Conservation (phyloP, 176 grass and related monocot genomes). For the Ensete glaucum region DNA sequence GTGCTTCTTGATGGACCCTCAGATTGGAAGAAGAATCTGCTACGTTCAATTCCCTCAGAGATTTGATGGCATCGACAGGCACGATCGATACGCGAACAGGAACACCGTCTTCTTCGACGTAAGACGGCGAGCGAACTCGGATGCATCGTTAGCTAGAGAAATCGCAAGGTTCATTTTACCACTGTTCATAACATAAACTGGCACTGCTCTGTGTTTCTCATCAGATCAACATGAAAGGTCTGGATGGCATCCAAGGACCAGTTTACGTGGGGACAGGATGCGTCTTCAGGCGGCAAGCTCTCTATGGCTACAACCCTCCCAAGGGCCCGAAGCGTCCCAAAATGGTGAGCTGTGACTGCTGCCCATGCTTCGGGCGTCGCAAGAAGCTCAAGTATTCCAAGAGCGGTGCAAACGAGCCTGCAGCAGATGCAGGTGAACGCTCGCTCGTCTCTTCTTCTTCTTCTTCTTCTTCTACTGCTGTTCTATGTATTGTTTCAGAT, state of each 20-base stretch:
- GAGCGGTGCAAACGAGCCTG: conserved; percentile 44
- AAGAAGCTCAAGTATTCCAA: conserved; percentile 72
- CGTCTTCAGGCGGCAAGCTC: conserved; percentile 85
- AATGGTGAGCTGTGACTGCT: conserved; percentile 95
- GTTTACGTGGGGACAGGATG: conserved; percentile 94
- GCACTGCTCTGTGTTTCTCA: neutral
- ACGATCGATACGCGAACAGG: conserved; percentile 91
- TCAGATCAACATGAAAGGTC: conserved; percentile 98
- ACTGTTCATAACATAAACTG: neutral
- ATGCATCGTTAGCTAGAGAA: too few relatives aligned
- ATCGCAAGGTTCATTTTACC: too few relatives aligned
- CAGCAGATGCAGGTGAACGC: conserved; percentile 38
- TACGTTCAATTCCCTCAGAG: conserved; percentile 98
- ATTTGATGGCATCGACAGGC: conserved; percentile 86
- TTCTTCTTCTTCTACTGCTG: neutral
- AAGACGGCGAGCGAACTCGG: neutral
- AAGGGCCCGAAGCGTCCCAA: conserved; percentile 85
- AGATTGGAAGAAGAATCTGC: conserved; percentile 74
- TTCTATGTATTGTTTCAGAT: neutral
- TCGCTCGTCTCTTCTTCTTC: neutral
- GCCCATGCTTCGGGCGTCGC: conserved; percentile 80
- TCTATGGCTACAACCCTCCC: conserved; percentile 97
- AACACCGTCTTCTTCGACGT: conserved; percentile 99
- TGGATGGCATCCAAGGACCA: conserved; percentile 93
- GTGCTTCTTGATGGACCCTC: conserved; percentile 99